A percentile compares a stretch with the other conserved stretches of the same genome.
phyloP scores from a whole-genome alignment of 2,329 filamentous ascomycete species.

The Allantophomopsis cytisporea region DNA sequence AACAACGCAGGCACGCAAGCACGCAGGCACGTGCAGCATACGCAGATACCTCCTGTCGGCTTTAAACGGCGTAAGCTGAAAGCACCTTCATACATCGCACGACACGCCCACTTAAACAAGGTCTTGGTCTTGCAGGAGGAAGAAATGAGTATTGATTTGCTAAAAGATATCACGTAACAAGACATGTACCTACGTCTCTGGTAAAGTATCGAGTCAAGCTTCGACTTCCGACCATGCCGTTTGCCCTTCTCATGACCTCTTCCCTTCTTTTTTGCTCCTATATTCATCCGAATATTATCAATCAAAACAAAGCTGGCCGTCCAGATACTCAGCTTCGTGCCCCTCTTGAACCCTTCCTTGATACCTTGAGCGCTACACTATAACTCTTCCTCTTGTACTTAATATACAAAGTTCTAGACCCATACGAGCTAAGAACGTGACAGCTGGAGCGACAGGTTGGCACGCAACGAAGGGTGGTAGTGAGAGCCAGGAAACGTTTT shows the following conservation, averaged over 20 bases:
- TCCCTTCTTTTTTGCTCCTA: slow-evolving; percentile 25
- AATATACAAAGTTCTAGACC: slow-evolving; percentile 70
- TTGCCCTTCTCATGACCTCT: background rate
- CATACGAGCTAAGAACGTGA: slow-evolving; percentile 57
- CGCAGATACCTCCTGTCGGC: no score
- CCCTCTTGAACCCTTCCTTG: slow-evolving; percentile 67
- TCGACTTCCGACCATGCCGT: no score
- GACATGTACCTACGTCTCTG: no score
- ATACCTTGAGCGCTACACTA: slow-evolving; percentile 63
- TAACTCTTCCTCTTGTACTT: slow-evolving; percentile 99
- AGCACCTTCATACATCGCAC: no score
- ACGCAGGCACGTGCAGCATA: no score
- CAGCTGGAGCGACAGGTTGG: slow-evolving; percentile 47
- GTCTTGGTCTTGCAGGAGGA: no score
- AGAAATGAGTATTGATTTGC: no score
- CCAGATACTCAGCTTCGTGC: slow-evolving; percentile 55
- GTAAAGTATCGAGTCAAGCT: no score
- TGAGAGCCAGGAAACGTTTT: slow-evolving; percentile 30
- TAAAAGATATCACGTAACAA: no score
- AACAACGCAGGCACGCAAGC: no score
- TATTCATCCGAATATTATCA: slow-evolving; percentile 78
- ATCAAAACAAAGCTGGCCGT: slow-evolving; percentile 64
- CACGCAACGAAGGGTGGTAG: slow-evolving; percentile 51
- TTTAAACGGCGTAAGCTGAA: no score
- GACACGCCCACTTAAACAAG: no score